These are phyloP conservation scores for Bipolaris oryzae DNA, from an alignment of 2,329 filamentous ascomycete genomes.

Conservation along the genomic window DNA sequence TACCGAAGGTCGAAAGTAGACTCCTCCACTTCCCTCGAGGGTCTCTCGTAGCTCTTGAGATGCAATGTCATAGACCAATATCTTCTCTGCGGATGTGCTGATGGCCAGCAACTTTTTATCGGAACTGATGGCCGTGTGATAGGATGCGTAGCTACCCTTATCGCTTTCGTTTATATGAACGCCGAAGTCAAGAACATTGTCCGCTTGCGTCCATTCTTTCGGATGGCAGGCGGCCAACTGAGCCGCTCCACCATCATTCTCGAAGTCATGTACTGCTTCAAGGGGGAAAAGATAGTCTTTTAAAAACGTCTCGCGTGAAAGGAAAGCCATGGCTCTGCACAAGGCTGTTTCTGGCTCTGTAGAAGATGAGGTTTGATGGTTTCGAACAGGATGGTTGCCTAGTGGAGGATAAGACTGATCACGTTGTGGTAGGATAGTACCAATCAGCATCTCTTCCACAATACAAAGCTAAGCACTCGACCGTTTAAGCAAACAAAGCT, in stretches of 20 bases:
- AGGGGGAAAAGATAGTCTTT: neutral
- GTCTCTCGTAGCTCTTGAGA: neutral
- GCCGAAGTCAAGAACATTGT: neutral
- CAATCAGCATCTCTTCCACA: neutral
- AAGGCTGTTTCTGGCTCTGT: too few species aligned
- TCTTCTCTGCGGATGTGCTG: neutral
- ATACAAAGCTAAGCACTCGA: neutral
- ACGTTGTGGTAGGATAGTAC: neutral
- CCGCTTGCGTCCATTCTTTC: neutral
- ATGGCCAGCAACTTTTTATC: neutral
- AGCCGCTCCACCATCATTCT: neutral
- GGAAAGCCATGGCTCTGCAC: neutral
- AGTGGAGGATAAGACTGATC: neutral
- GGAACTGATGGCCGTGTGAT: neutral
- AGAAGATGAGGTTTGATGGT: neutral
- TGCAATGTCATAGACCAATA: neutral
- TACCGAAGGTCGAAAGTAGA: neutral
- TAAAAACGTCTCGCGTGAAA: neutral
- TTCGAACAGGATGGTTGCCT: neutral
- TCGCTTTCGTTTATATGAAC: neutral
- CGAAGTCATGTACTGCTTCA: neutral
- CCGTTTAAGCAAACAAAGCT: neutral
- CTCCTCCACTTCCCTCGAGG: neutral
- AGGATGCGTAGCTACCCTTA: neutral
- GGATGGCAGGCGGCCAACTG: neutral